phyloP scores from a whole-genome alignment of 164 flowering plant species.

The Protea cynaroides region DNA sequence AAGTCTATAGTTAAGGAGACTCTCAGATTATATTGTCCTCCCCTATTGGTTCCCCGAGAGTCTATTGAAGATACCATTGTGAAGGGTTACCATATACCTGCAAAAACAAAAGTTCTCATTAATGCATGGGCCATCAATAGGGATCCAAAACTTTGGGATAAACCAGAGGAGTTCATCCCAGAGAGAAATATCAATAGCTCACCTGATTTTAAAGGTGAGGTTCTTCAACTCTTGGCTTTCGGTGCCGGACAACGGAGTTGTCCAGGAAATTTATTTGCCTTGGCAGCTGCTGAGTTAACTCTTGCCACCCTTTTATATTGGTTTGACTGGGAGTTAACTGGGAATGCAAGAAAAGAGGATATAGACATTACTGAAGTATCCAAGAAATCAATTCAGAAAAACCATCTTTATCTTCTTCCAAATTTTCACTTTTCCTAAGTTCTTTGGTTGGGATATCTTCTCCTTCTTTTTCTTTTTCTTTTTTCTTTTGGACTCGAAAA shows the following conservation, averaged over 20 bases:
- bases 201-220: no score
- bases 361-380: no score
- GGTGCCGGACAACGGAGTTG: constrained; percentile 17
- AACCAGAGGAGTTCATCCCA: constrained; percentile 11
- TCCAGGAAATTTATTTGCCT: constrained; percentile 8
- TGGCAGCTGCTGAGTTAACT: not conserved
- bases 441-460: no score
- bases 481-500: no score
- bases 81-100: constrained; percentile 8
- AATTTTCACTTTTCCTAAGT: no score
- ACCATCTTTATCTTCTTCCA: no score
- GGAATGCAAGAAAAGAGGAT: not conserved
- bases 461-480: no score
- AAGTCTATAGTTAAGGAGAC: constrained; percentile 9
- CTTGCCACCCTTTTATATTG: constrained; percentile 15
- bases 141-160: constrained; percentile 10
- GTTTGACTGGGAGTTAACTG: constrained; percentile 18
- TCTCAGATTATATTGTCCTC: constrained; percentile 11
- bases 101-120: constrained; percentile 5
- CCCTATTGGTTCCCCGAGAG: constrained; percentile 3
- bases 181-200: constrained; percentile 7
- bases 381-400: no score
- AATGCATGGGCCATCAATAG: constrained; percentile 17
- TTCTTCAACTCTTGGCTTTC: no score
- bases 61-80: not conserved